These are phyloP conservation scores for Aciculoconidium aculeatum DNA, from an alignment of 805 yeast species.

Conservation along the genomic window DNA sequence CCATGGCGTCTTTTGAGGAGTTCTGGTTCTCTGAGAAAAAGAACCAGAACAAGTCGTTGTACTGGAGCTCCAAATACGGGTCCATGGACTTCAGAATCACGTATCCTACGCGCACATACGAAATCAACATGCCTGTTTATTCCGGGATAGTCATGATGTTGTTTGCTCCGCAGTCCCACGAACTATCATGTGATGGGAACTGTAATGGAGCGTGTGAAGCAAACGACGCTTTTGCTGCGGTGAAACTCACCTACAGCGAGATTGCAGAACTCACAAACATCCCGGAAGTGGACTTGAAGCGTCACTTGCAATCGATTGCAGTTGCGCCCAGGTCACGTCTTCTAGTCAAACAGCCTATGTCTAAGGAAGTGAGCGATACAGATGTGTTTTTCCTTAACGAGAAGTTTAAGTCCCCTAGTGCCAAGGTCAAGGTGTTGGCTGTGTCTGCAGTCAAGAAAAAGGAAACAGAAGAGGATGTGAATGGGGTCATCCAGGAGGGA, in stretches of 20 bases:
- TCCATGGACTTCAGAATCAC: constrained; percentile 72
- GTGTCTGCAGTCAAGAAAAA: constrained; percentile 48
- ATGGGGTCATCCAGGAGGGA: constrained; percentile 54
- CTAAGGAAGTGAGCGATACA: constrained; percentile 56
- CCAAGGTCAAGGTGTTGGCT: constrained; percentile 69
- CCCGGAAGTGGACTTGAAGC: constrained; percentile 63
- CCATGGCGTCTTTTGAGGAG: constrained; percentile 34
- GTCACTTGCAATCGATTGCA: constrained; percentile 79
- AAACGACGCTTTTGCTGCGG: constrained; percentile 42
- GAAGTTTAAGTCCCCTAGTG: constrained; percentile 60
- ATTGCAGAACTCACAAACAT: constrained; percentile 63
- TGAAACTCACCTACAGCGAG: constrained; percentile 53
- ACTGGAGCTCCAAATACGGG: constrained; percentile 83
- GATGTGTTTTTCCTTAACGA: constrained; percentile 68
- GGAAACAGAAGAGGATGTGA: constrained; percentile 46
- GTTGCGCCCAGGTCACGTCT: constrained; percentile 78
- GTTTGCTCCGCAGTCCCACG: constrained; percentile 49
- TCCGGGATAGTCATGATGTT: constrained; percentile 75
- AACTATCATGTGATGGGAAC: too few species aligned
- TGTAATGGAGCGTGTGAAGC: too few species aligned
- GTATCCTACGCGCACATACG: constrained; percentile 65
- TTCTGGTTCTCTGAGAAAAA: constrained; percentile 36
- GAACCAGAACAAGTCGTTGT: constrained; percentile 36
- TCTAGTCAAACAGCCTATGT: constrained; percentile 68
- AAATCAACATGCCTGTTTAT: constrained; percentile 72